Base-by-base conservation (phyloP, 306 rosid species). In the Acmispon strigosus region DNA sequence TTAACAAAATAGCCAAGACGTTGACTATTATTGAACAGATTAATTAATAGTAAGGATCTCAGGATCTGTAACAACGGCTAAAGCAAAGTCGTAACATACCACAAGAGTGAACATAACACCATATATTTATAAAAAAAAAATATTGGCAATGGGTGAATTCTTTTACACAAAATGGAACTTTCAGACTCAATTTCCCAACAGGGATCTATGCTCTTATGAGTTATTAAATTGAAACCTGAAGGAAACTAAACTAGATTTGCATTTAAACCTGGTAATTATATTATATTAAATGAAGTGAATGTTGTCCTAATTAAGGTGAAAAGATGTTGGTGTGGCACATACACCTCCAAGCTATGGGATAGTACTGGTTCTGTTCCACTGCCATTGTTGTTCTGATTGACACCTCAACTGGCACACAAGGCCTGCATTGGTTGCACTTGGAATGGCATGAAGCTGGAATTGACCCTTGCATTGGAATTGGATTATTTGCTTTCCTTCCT, bases 311-410 rank as follows among this genome's bases (percentile, higher is more conserved):
- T 27, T 69, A 86, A 45, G 96, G 89, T 2, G 83, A 83, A 74
- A 86, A 89, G 29, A 84, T 42, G 43, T 47, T 63, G 62, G 73
- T 68, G 20, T 72, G 79, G 57, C 96, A 84, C 81, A 82, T 82
- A 75, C 96, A 89, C 82, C 60, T 86, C 92, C 96, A 86, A 50
- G 83, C 90, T 22, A 70, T 85, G 55, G 88, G 90, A 79, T 83
- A 86, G 77, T 86, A 89, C 43, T 77, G 80, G 34, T 65, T 62
- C 34, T 86, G 76, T 64, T 63, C 82, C 73, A 67, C 42, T n/a
- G 11, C 78, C 78, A 76, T 58, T 53, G 83, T 62, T 78, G 83
- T 62, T 81, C 64, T 67, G 50, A 89, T 75, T 2, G 92, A 72
- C n/a, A 83, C 86, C 80, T 81, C 80, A 74, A 89, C 86, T 0